A percentile compares a stretch with the other conserved stretches of the same genome.
phyloP scores from a whole-genome alignment of 1,284 basidiomycete genomes.

The Ganoderma sinense region DNA sequence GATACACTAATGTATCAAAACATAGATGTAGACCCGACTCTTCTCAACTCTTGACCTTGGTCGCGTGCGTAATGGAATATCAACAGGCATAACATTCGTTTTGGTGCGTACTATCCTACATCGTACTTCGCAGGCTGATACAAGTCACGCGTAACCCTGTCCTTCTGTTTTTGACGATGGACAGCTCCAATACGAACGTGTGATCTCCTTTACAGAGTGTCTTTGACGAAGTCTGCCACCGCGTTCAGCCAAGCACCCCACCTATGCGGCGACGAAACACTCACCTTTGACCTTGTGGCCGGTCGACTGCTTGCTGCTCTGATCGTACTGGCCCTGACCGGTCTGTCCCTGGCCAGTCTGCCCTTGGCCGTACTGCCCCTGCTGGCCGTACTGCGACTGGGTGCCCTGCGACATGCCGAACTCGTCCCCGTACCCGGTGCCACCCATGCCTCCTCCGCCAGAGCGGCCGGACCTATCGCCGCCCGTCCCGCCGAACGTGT shows the following conservation, averaged over 20 bases:
- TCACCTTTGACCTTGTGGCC: constrained; percentile 9
- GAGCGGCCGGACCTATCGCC: not conserved
- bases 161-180: not conserved
- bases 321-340: not conserved
- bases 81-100: not conserved
- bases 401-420: not conserved
- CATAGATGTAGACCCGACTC: not conserved
- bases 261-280: not conserved
- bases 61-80: not conserved
- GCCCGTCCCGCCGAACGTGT: constrained; percentile 29
- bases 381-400: constrained; percentile 4
- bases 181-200: not conserved
- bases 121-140: not conserved
- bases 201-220: not conserved
- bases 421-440: not conserved
- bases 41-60: not conserved
- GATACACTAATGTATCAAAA: not conserved
- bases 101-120: constrained; percentile 3
- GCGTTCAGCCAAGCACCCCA: not conserved
- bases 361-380: not conserved
- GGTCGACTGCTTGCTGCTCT: not conserved
- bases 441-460: not conserved
- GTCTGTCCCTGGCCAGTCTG: not conserved
- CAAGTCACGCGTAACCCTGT: not conserved
- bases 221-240: not conserved